Percentiles rank a stretch among this genome's conserved stretches.
Conservation (phyloP, 1,284 basidiomycete genomes). For the Microstroma glucosiphilum region DNA sequence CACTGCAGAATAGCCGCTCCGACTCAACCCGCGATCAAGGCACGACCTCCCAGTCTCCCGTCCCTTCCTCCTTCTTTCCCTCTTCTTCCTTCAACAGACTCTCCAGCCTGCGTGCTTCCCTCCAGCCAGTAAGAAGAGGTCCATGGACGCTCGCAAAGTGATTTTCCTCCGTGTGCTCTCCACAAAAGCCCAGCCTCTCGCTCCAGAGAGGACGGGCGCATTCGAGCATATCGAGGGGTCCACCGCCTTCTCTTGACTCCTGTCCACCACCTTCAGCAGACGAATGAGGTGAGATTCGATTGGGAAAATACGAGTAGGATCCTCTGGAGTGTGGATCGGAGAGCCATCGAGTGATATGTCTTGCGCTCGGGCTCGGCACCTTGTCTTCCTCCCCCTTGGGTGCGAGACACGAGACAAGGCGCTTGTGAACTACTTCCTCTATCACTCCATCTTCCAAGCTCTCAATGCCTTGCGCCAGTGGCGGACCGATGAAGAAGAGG, state of each 20-base stretch:
- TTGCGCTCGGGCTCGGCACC: not conserved
- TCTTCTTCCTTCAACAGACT: conserved; percentile 6
- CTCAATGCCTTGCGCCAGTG: conserved; percentile 1
- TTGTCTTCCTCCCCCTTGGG: no score
- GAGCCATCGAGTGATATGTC: not conserved
- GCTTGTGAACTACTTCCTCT: not conserved
- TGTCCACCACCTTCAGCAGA: no score
- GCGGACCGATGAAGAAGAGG: conserved; percentile 7
- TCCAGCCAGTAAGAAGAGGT: conserved; percentile 4
- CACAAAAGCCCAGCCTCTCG: conserved; percentile 9
- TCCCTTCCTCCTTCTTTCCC: not conserved
- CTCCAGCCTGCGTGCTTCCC: conserved; percentile 3
- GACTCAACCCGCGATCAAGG: no score
- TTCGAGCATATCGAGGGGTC: conserved; percentile 8
- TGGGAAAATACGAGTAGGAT: not conserved
- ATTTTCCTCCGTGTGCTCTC: conserved; percentile 1
- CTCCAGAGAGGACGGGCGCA: conserved; percentile 1
- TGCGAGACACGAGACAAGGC: not conserved
- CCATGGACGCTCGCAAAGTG: conserved; percentile 7
- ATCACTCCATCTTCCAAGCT: not conserved
- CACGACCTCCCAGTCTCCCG: no score
- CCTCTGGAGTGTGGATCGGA: not conserved
- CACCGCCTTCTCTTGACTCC: not conserved
- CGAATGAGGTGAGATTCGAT: not conserved
- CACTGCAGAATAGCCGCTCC: no score